Percentiles rank a stretch among this genome's conserved stretches.
phyloP scores from a whole-genome alignment of 306 rosid species.

The Macrotyloma uniflorum region DNA sequence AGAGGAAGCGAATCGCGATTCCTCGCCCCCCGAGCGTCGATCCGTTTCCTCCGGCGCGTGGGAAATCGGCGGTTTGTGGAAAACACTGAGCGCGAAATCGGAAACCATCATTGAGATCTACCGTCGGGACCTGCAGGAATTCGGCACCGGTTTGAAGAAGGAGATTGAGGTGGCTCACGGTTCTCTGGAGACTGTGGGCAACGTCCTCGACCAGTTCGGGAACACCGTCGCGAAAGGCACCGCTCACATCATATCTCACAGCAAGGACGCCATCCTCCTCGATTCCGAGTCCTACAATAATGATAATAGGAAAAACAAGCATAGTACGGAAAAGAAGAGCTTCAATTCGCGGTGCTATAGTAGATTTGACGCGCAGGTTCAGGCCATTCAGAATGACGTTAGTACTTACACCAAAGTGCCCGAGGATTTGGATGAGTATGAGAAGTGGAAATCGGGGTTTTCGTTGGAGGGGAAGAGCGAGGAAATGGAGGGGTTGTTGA shows the following conservation, averaged over 20 bases:
- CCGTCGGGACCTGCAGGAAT: conserved; percentile 85
- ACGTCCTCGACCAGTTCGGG: conserved; percentile 70
- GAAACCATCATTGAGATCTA: conserved; percentile 80
- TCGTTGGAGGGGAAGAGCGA: conserved; percentile 55
- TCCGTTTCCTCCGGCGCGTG: conserved; percentile 37
- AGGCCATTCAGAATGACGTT: conserved; percentile 59
- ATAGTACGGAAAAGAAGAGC: conserved; percentile 22
- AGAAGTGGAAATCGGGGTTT: conserved; percentile 55
- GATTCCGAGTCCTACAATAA: conserved; percentile 46
- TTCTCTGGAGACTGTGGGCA: conserved; percentile 69
- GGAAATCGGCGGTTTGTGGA: conserved; percentile 66
- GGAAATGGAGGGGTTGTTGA: conserved; percentile 55
- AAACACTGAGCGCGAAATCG: conserved; percentile 60
- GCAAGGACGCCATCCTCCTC: conserved; percentile 58
- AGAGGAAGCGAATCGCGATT: conserved; percentile 38
- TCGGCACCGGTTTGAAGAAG: conserved; percentile 75
- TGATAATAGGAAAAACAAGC: not conserved
- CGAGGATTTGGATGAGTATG: conserved; percentile 68
- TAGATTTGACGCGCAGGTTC: conserved; percentile 72
- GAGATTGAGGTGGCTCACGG: conserved; percentile 92
- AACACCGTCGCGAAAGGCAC: conserved; percentile 70
- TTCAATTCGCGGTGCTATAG: conserved; percentile 56
- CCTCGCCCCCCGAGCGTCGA: not conserved
- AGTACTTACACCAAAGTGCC: conserved; percentile 62
- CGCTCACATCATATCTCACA: conserved; percentile 74